Evolutionary conservation across 225 moss, liverwort and hornwort species (phyloP), one percentile per base, ranked within the genome.

Genomic region (Climacium dendroides): DNA sequence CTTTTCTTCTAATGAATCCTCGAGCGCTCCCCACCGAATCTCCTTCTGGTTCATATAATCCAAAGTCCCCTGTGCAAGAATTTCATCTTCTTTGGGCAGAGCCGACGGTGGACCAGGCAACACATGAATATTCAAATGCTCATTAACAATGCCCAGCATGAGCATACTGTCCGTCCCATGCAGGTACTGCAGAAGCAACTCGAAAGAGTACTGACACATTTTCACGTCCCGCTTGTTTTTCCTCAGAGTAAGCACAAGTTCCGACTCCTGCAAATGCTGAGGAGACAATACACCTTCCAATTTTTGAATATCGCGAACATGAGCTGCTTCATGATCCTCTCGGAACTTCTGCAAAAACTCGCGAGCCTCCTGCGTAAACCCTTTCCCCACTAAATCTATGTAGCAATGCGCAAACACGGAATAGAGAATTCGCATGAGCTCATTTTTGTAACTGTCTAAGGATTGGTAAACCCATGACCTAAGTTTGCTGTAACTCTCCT

Each of bases 171-270:
- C 98, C 57, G 95, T 93, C 80, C 97, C 95, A 87, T 99, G 98
- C 88, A 99, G 91, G 86, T 96, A 99, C 83, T 95, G 97, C 89
- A 99, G 91, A 14, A 97, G 92, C 65, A 99, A 92, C 94, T 99
- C 98, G 82, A 99, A 97, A 63, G 98, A 99, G 83, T 99, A 99
- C 96, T 98, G 96, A 88, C 98, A 98, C 94, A 98, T 96, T 80
- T 91, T 95, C 48, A 96, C 92, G 80, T 88, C 91, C 57, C 90
- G 87, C 87, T 96, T 98, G 80, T 92, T 96, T 87, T 96, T 94
- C 91, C 92, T 90, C 83, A 94, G 90, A 30, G 94, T 91, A 48
- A 94, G 89, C 83, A 96, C 97, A 79, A 98, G 93, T 87, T 96
- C 98, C 22, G 94, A 94, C 90, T 98, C 98, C 92, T 95, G 94